A percentile compares a stretch with the other conserved stretches of the same genome.
These are phyloP conservation scores for Claviceps spartinae DNA, from an alignment of 2,329 filamentous ascomycete genomes.

Conservation along the genomic window DNA sequence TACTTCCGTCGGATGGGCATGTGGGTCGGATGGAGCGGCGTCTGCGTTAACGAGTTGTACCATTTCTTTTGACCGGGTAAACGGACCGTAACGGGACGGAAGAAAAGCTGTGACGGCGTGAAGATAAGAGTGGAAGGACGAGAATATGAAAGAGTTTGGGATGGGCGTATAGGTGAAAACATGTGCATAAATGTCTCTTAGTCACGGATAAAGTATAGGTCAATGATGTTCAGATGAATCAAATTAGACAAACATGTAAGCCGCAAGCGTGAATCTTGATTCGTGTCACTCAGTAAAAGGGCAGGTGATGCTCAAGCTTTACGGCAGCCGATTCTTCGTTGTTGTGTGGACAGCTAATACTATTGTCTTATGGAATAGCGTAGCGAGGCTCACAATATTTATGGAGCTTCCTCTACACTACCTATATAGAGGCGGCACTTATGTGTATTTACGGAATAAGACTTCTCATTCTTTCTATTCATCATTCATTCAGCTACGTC, in stretches of 20 bases:
- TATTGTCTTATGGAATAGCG: too few relatives aligned
- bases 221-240: background rate
- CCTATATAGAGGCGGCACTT: too few relatives aligned
- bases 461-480: too few relatives aligned
- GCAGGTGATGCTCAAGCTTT: too few relatives aligned
- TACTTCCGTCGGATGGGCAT: background rate
- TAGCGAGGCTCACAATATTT: too few relatives aligned
- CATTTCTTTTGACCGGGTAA: conserved; percentile 3
- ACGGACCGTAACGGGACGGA: conserved; percentile 6
- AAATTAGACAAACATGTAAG: background rate
- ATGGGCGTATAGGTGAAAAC: conserved; percentile 3
- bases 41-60: conserved; percentile 1
- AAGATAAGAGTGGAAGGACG: conserved; percentile 14
- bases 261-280: background rate
- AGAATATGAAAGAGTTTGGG: conserved; percentile 9
- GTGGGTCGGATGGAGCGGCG: background rate
- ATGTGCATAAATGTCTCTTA: conserved; percentile 10
- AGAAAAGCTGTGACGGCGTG: conserved; percentile 11
- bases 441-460: too few relatives aligned
- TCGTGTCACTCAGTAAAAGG: too few relatives aligned
- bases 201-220: background rate
- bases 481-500: too few relatives aligned
- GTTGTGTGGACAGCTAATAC: too few relatives aligned
- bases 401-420: too few relatives aligned
- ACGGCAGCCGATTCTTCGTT: too few relatives aligned